phyloP scores from a whole-genome alignment of 352 stramenopile genomes.

The Globisporangium parvum region DNA sequence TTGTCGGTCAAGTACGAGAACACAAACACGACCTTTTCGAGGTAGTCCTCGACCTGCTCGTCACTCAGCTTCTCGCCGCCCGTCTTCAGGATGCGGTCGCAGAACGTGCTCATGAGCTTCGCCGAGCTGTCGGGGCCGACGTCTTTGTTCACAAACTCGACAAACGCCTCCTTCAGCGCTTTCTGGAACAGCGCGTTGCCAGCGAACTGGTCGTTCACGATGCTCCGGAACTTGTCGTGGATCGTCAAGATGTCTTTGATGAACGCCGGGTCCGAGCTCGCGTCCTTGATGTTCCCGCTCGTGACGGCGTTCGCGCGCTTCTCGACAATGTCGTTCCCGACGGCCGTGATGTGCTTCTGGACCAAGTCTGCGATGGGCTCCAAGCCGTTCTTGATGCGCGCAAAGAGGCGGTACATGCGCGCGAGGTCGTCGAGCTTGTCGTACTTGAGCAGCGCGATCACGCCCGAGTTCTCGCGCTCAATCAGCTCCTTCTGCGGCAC shows the following conservation, averaged over 20 bases:
- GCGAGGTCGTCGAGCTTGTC: conserved; percentile 96
- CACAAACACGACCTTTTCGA: conserved; percentile 98
- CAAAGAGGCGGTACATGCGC: conserved; percentile 98
- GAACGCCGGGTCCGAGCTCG: conserved; percentile 92
- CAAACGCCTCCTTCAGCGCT: conserved; percentile 99
- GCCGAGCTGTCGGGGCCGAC: conserved; percentile 96
- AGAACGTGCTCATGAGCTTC: conserved; percentile 99
- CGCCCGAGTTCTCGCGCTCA: conserved; percentile 96
- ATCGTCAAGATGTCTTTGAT: conserved; percentile 97
- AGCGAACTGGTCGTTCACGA: conserved; percentile 97
- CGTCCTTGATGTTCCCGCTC: conserved; percentile 92
- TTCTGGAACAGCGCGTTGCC: conserved; percentile 98
- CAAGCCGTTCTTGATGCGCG: conserved; percentile 93
- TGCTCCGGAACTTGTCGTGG: conserved; percentile 97
- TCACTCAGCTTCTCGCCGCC: conserved; percentile 98
- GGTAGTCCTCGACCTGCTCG: conserved; percentile 94
- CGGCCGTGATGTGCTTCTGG: conserved; percentile 92
- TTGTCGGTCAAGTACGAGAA: conserved; percentile 99
- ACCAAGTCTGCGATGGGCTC: conserved; percentile 96
- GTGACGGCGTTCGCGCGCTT: conserved; percentile 78
- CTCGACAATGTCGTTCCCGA: conserved; percentile 86
- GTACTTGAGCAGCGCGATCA: conserved; percentile 94
- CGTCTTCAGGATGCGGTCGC: conserved; percentile 98
- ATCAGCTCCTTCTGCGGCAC: conserved; percentile 94
- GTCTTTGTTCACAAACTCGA: conserved; percentile 99